Evolutionary conservation across 306 rosid genomes (phyloP).

Genomic region (Rosa rugosa): DNA sequence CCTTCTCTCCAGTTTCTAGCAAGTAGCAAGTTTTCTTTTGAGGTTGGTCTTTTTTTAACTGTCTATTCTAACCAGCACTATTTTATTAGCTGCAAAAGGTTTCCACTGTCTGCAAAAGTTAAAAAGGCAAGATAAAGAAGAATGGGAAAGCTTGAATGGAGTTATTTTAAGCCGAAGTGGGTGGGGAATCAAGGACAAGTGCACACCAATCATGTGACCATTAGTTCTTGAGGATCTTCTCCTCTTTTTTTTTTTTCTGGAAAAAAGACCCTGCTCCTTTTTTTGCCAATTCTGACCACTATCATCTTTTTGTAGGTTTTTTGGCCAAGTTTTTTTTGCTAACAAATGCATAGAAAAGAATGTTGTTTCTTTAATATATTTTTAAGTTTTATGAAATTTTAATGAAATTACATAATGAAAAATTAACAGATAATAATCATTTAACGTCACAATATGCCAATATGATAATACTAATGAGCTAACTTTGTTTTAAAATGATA

Average conservation of each 20-base stretch:
- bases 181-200: slow-evolving; percentile 22
- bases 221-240: neutral
- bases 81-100: neutral
- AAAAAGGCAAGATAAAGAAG: neutral
- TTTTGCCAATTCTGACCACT: neutral
- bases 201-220: slow-evolving; percentile 36
- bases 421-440: too few species aligned
- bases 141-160: slow-evolving; percentile 16
- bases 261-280: neutral
- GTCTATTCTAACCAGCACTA: neutral
- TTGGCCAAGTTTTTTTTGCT: neutral
- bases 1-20: neutral
- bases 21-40: neutral
- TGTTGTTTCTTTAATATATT: neutral
- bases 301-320: neutral
- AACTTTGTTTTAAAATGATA: too few species aligned
- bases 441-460: too few species aligned
- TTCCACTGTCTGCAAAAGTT: slow-evolving; percentile 1
- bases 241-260: neutral
- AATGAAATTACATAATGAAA: too few species aligned
- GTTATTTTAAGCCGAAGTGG: slow-evolving; percentile 5
- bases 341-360: neutral
- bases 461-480: too few species aligned
- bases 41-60: slow-evolving; percentile 24
- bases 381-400: too few species aligned